A percentile compares a stretch with the other conserved stretches of the same genome.
phyloP scores from a whole-genome alignment of 2,329 filamentous ascomycete genomes.

The Colletotrichum sp. region DNA sequence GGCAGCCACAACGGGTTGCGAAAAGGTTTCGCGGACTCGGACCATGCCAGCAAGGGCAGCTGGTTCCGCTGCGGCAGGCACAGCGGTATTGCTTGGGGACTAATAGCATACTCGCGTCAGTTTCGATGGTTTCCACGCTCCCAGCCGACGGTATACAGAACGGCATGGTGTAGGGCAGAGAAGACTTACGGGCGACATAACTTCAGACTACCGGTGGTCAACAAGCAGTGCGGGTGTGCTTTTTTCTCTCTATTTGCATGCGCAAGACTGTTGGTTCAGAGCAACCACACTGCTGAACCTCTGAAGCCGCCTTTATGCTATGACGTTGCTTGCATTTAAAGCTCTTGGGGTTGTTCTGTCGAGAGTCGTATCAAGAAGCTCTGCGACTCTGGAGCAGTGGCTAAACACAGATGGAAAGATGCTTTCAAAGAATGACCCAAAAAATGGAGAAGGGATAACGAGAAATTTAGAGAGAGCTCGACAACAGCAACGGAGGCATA shows the following conservation, averaged over 20 bases:
- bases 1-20: constrained; percentile 86
- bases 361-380: not conserved
- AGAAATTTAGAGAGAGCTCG: not conserved
- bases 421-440: constrained; percentile 13
- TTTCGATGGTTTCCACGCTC: not conserved
- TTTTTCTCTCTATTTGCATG: not conserved
- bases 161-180: not conserved
- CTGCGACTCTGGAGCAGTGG: not conserved
- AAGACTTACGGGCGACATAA: constrained; percentile 18
- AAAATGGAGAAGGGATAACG: not conserved
- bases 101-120: not conserved
- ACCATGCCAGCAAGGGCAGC: not conserved
- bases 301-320: constrained; percentile 12
- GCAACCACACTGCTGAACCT: constrained; percentile 19
- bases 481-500: constrained; percentile 5
- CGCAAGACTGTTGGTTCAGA: not conserved
- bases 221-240: constrained; percentile 4
- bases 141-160: too few relatives aligned
- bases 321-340: constrained; percentile 19
- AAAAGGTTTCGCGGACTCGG: constrained; percentile 59
- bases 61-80: not conserved
- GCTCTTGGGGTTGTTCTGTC: not conserved
- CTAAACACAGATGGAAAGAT: not conserved
- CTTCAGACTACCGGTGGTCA: constrained; percentile 17
- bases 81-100: constrained; percentile 4